phyloP scores from a whole-genome alignment of 176 grass and related monocot genomes.

The Avena atlantica region DNA sequence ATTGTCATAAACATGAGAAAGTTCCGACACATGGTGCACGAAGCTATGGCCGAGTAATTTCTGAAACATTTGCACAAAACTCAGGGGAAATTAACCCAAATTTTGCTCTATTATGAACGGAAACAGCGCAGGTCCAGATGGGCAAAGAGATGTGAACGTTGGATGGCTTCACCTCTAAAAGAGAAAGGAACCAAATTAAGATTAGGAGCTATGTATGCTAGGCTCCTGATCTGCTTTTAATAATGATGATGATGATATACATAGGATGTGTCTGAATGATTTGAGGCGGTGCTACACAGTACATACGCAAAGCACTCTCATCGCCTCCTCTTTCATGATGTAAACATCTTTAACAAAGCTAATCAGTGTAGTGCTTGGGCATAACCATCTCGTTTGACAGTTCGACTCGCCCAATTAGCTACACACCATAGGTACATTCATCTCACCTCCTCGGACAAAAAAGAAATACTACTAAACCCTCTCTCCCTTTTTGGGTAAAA shows the following conservation, averaged over 20 bases:
- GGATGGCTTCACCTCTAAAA: background rate
- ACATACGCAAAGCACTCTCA: conserved; percentile 13
- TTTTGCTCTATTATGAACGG: background rate
- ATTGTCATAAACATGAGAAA: too few relatives aligned
- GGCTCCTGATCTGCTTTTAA: conserved; percentile 37
- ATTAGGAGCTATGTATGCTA: background rate
- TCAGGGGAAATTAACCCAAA: background rate
- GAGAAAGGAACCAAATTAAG: background rate
- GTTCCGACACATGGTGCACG: too few relatives aligned
- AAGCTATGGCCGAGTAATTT: background rate
- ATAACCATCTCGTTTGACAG: background rate
- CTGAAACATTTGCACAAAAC: background rate
- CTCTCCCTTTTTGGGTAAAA: background rate
- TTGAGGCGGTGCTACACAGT: conserved; percentile 14
- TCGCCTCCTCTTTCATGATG: conserved; percentile 21
- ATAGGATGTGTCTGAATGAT: conserved; percentile 39
- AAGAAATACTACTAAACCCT: too few relatives aligned
- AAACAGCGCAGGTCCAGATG: too few relatives aligned
- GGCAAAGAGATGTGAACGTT: background rate
- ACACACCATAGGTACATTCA: background rate
- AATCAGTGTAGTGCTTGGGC: background rate
- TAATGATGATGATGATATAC: conserved; percentile 25
- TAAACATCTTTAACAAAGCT: conserved; percentile 47
- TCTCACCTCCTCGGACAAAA: background rate
- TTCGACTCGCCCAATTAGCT: background rate